Conservation (phyloP, 140 eudicot genomes). For the Senecio squalidus region DNA sequence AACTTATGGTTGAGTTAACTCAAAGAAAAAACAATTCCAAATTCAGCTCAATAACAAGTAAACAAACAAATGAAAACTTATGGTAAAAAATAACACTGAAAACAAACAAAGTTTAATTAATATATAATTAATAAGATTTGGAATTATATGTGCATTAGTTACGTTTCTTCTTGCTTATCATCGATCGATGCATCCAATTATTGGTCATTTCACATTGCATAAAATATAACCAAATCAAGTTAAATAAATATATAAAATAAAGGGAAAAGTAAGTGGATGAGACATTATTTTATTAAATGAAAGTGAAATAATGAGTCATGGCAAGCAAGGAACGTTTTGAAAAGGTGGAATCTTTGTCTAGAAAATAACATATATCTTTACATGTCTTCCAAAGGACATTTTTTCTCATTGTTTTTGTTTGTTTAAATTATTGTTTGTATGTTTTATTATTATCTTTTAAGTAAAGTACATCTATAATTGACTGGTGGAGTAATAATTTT, state of each 20-base stretch:
- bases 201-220: slow-evolving; percentile 18
- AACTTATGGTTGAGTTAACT: slow-evolving; percentile 20
- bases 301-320: slow-evolving; percentile 47
- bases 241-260: background rate
- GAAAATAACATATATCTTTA: slow-evolving; percentile 30
- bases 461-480: no score
- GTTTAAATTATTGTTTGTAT: background rate
- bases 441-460: no score
- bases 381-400: slow-evolving; percentile 34
- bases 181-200: slow-evolving; percentile 34
- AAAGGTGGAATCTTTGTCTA: slow-evolving; percentile 29
- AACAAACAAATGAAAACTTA: background rate
- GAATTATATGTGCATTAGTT: slow-evolving; percentile 23
- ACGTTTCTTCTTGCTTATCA: slow-evolving; percentile 26
- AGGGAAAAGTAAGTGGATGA: slow-evolving; percentile 13
- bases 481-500: no score
- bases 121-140: slow-evolving; percentile 11
- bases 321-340: slow-evolving; percentile 34
- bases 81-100: background rate
- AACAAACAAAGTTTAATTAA: slow-evolving; percentile 10
- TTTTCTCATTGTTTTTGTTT: no score
- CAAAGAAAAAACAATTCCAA: slow-evolving; percentile 17
- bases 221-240: slow-evolving; percentile 3
- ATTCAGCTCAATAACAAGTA: background rate
- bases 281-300: slow-evolving; percentile 19